Conservation (phyloP, 495 filamentous ascomycete species). For the Penicillium desertorum region DNA sequence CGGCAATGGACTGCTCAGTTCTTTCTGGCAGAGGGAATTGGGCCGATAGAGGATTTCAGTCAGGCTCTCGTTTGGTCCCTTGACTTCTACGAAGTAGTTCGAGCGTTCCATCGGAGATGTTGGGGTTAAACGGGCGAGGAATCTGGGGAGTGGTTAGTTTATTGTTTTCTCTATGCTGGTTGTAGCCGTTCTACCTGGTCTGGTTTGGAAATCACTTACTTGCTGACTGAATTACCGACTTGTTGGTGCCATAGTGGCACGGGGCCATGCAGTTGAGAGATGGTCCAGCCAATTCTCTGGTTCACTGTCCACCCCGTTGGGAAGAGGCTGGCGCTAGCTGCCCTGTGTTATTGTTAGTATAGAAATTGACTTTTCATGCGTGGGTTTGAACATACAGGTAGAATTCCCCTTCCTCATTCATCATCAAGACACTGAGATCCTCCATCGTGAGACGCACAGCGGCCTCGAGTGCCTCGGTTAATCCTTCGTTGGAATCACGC, state of each 20-base stretch:
- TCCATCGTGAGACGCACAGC: constrained; percentile 59
- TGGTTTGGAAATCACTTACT: constrained; percentile 37
- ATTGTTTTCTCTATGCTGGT: background rate
- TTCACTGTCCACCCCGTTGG: constrained; percentile 58
- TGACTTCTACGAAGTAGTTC: constrained; percentile 56
- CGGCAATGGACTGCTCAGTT: constrained; percentile 31
- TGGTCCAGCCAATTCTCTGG: constrained; percentile 54
- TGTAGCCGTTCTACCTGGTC: background rate
- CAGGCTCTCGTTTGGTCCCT: constrained; percentile 41
- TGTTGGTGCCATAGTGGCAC: constrained; percentile 57
- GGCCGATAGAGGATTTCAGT: constrained; percentile 44
- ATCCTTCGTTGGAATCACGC: constrained; percentile 25
- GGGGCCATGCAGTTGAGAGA: constrained; percentile 51
- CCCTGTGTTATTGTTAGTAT: constrained; percentile 26
- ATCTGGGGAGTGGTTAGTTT: constrained; percentile 32
- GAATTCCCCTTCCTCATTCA: constrained; percentile 49
- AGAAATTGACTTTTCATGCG: background rate
- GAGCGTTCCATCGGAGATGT: constrained; percentile 52
- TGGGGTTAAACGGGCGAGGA: constrained; percentile 48
- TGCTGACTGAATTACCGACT: constrained; percentile 50
- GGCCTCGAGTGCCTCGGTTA: constrained; percentile 51
- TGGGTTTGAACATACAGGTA: constrained; percentile 42
- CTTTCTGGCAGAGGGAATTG: constrained; percentile 34
- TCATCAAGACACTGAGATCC: constrained; percentile 56
- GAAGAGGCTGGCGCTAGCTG: constrained; percentile 58